These are phyloP conservation scores for Starmerella sirachaensis DNA, from an alignment of 805 yeast species.

Conservation along the genomic window DNA sequence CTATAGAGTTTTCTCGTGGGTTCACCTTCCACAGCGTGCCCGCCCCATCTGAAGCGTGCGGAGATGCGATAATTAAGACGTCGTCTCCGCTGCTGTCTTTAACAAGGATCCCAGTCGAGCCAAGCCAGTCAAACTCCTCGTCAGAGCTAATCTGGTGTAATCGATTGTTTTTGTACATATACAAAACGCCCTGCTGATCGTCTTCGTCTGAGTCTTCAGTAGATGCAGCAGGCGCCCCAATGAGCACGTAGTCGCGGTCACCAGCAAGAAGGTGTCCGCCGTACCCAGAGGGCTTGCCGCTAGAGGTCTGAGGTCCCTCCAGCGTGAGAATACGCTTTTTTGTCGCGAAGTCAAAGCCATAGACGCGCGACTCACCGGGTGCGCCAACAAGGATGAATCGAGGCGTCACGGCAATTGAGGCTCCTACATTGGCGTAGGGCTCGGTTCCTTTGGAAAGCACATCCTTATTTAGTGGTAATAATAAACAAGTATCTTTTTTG, in stretches of 20 bases:
- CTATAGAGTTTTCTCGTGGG: constrained; percentile 23
- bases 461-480: too few species aligned
- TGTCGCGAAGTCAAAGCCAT: constrained; percentile 27
- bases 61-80: constrained; percentile 33
- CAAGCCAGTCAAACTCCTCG: constrained; percentile 26
- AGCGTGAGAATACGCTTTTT: constrained; percentile 16
- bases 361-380: constrained; percentile 32
- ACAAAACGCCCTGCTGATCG: constrained; percentile 34
- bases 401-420: constrained; percentile 26
- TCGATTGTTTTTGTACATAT: constrained; percentile 27
- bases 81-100: constrained; percentile 1
- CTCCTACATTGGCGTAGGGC: constrained; percentile 36
- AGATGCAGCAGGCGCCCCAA: constrained; percentile 24
- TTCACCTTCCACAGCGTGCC: constrained; percentile 39
- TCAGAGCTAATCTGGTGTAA: constrained; percentile 14
- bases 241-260: constrained; percentile 25
- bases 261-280: constrained; percentile 24
- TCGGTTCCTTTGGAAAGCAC: constrained; percentile 6
- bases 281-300: constrained; percentile 19
- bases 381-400: constrained; percentile 30
- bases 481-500: not conserved
- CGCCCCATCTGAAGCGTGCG: constrained; percentile 31
- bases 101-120: constrained; percentile 26
- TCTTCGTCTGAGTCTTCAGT: constrained; percentile 7
- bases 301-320: constrained; percentile 1